Evolutionary conservation across 1,139 yeast genomes (phyloP).

Genomic region (Pichia inconspicua): DNA sequence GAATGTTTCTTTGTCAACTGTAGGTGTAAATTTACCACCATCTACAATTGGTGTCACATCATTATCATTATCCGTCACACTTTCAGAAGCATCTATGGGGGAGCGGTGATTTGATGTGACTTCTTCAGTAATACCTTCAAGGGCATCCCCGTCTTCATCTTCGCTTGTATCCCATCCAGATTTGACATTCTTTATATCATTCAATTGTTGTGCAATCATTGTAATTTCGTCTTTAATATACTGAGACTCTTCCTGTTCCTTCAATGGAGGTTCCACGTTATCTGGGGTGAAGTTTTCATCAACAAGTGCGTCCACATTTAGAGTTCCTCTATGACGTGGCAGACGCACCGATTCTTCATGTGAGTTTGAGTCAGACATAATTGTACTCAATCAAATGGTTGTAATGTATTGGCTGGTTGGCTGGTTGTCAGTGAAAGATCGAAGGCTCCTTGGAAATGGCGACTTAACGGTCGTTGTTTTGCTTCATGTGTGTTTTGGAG

Average conservation of each 20-base stretch:
- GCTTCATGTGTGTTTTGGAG: background rate
- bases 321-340: constrained; percentile 58
- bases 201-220: constrained; percentile 3
- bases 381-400: too few relatives aligned
- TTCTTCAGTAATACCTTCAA: background rate
- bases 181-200: background rate
- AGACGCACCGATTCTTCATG: constrained; percentile 19
- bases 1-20: background rate
- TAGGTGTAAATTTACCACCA: background rate
- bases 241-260: background rate
- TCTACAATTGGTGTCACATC: background rate
- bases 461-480: background rate
- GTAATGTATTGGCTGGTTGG: too few relatives aligned
- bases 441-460: too few relatives aligned
- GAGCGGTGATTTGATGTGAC: background rate
- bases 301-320: constrained; percentile 47
- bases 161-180: constrained; percentile 14
- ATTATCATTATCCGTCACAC: background rate
- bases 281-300: constrained; percentile 1
- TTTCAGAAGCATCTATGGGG: background rate
- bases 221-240: background rate
- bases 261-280: background rate
- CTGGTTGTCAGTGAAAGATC: too few relatives aligned
- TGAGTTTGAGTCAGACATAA: background rate
- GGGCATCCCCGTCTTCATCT: constrained; percentile 3